A percentile compares a stretch with the other conserved stretches of the same genome.
phyloP scores from a whole-genome alignment of 1,284 basidiomycete species.

The Boletus sp. region DNA sequence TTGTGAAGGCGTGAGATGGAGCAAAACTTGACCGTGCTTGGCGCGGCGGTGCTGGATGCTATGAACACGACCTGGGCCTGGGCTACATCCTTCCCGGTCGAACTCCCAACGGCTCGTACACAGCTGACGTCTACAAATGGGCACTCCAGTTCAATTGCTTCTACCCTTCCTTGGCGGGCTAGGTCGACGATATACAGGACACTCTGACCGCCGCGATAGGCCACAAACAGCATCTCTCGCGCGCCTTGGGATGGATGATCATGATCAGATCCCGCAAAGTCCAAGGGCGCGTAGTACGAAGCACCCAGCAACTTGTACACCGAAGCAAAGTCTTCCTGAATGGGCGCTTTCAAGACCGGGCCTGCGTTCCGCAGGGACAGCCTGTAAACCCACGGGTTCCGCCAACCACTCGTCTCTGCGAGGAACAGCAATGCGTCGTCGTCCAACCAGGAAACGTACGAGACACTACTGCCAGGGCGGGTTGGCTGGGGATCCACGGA shows the following conservation, averaged over 20 bases:
- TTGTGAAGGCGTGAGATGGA: not conserved
- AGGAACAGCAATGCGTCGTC: not conserved
- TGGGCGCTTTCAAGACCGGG: slow-evolving; percentile 1
- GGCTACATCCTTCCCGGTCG: not conserved
- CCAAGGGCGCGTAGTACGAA: slow-evolving; percentile 6
- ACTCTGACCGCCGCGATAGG: slow-evolving; percentile 3
- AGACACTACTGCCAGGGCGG: not conserved
- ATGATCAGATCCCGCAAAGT: not conserved
- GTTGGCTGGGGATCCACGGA: not conserved
- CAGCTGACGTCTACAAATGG: slow-evolving; percentile 5
- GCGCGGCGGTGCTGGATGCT: not conserved
- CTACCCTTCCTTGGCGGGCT: not conserved
- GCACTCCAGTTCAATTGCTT: not conserved
- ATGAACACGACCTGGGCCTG: slow-evolving; percentile 2
- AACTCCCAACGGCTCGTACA: not conserved
- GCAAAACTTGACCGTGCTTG: not conserved
- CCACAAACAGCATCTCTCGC: slow-evolving; percentile 1
- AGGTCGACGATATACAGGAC: slow-evolving; percentile 1
- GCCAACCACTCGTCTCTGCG: slow-evolving; percentile 6
- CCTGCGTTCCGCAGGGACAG: not conserved
- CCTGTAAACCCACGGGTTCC: slow-evolving; percentile 5
- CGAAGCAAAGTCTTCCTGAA: slow-evolving; percentile 7
- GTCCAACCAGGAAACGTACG: slow-evolving; percentile 4
- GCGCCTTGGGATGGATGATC: not conserved
- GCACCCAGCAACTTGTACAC: slow-evolving; percentile 8